Base-by-base conservation (phyloP, 495 filamentous ascomycete species). In the Daldinia bambusicola region DNA sequence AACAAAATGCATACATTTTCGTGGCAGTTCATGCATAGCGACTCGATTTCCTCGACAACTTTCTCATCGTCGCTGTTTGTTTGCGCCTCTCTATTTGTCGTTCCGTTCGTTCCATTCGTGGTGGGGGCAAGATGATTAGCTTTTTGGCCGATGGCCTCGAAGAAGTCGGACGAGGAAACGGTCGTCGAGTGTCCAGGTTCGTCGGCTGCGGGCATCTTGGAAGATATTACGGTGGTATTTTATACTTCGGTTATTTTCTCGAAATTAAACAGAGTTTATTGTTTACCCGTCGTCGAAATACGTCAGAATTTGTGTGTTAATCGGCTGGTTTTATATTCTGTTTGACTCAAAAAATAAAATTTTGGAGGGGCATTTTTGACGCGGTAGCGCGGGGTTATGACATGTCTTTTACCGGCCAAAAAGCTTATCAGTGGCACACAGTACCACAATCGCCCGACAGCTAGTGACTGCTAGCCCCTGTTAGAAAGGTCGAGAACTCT, bases 1-100 rank as follows among this genome's bases (percentile, higher is more conserved):
- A 3, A 26, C 37, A 43, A 48, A 41, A 14, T 63, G 78, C 87
- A 69, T 85, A 94, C 93, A 86, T 97, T 89, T 69, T 95, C 88
- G 66, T 93, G 89, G 80, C 83, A 85, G 80, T 84, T 84, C 83
- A 85, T 84, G 77, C 83, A 85, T 14, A 85, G 78, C 72, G 79
- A 87, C 80, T 81, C 81, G 67, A 80, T 87, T 77, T 82, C 78
- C 38, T 93, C 90, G 30, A 92, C 89, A 6, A 88, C 79, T 73
- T 82, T 89, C 55, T 81, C 80, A 13, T 85, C 83, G 10, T 87
- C 88, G 26, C 84, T 77, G 20, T 77, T 81, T 9, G 61, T 66
- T n/a, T 67, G 60, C 14, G 69, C 45, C n/a, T 50, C 70, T 7
- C 71, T 62, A 43, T 74, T 70, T 8, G 70, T 66, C 16, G 41